A percentile compares a stretch with the other conserved stretches of the same genome.
phyloP scores from a whole-genome alignment of 2,329 filamentous ascomycete species.

The Hypomyces perniciosus region DNA sequence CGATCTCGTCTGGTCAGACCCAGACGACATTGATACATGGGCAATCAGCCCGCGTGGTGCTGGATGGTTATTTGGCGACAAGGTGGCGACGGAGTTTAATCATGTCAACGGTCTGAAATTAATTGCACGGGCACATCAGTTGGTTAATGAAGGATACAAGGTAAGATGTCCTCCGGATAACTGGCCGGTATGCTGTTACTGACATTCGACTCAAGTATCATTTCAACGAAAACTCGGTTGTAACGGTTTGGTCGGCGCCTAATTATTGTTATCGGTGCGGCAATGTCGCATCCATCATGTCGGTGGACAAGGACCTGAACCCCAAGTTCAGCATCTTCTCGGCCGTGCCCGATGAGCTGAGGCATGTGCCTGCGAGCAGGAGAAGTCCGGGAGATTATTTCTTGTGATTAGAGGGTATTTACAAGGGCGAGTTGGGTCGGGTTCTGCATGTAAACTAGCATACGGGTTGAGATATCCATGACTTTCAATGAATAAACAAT shows the following conservation, averaged over 20 bases:
- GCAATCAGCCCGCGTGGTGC: conserved; percentile 89
- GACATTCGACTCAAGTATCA: conserved; percentile 59
- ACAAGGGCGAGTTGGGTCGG: conserved; percentile 20
- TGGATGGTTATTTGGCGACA: conserved; percentile 96
- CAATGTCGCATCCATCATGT: conserved; percentile 96
- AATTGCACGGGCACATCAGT: conserved; percentile 93
- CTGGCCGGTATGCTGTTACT: conserved; percentile 17
- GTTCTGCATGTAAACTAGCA: conserved; percentile 36
- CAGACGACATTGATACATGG: conserved; percentile 95
- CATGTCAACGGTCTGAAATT: conserved; percentile 95
- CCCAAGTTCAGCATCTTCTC: conserved; percentile 91
- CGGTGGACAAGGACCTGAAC: conserved; percentile 74
- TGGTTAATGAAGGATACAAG: conserved; percentile 98
- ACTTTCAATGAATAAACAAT: conserved; percentile 25
- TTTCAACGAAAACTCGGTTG: conserved; percentile 89
- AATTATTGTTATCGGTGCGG: conserved; percentile 95
- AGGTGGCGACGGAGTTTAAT: conserved; percentile 96
- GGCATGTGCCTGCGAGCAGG: conserved; percentile 69
- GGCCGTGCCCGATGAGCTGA: conserved; percentile 78
- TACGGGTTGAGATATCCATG: conserved; percentile 37
- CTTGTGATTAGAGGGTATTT: conserved; percentile 39
- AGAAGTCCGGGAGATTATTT: conserved; percentile 66
- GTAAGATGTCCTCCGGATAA: conserved; percentile 37
- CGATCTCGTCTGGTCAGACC: conserved; percentile 96
- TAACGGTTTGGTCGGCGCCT: conserved; percentile 96